Conservation (phyloP, 1,284 basidiomycete species). For the Inonotus obliquus region DNA sequence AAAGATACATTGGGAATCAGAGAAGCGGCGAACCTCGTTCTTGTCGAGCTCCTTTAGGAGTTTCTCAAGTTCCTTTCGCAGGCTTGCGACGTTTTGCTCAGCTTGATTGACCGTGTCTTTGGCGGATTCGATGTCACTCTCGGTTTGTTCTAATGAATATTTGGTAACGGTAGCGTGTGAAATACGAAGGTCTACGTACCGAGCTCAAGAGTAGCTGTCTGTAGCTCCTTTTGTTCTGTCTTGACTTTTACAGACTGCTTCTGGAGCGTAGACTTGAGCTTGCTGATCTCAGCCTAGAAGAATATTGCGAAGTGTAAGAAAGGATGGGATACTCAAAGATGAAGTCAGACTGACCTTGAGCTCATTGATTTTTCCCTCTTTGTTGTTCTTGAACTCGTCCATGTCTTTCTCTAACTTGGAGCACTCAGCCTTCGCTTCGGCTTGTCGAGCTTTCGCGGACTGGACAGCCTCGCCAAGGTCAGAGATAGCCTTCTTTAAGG, state of each 20-base stretch:
- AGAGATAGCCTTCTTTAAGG: conserved; percentile 60
- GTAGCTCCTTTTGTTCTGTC: conserved; percentile 82
- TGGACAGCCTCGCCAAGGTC: conserved; percentile 66
- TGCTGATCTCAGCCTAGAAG: conserved; percentile 25
- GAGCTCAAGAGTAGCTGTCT: conserved; percentile 83
- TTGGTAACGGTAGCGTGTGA: neutral
- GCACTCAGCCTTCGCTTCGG: conserved; percentile 71
- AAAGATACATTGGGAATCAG: neutral
- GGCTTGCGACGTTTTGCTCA: conserved; percentile 49
- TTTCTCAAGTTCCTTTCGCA: conserved; percentile 61
- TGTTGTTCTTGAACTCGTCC: conserved; percentile 98
- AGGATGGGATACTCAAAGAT: neutral
- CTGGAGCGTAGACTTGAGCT: conserved; percentile 77
- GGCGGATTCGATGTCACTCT: conserved; percentile 68
- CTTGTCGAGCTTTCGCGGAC: conserved; percentile 72
- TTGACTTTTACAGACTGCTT: conserved; percentile 83
- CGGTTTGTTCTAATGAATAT: conserved; percentile 68
- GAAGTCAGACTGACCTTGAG: conserved; percentile 61
- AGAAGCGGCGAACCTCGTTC: conserved; percentile 42
- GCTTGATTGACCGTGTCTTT: conserved; percentile 60
- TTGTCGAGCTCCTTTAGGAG: conserved; percentile 50
- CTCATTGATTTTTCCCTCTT: conserved; percentile 94
- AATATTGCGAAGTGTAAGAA: neutral
- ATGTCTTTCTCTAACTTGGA: conserved; percentile 93
- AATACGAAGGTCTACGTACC: conserved; percentile 43